Base-by-base conservation (phyloP, 768 basidiomycete genomes). In the Lactarius sanguifluus region DNA sequence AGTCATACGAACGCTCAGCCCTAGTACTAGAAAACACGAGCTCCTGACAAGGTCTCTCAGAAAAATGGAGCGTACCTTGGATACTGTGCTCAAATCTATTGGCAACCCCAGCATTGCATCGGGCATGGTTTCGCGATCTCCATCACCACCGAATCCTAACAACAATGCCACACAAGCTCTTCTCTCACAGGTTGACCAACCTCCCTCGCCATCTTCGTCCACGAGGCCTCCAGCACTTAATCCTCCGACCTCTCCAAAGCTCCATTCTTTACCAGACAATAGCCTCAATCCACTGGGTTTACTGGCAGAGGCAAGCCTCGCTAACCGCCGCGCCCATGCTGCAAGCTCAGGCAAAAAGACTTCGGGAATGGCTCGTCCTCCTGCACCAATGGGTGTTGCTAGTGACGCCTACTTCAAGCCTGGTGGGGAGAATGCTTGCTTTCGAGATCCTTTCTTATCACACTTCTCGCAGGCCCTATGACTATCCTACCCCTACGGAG, bases 21-120 rank as follows among this genome's bases (percentile, higher is more conserved):
- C 32, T 25, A 77, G 73, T 70, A 77, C 71, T 76, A 92, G 90
- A 81, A 94, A 94, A 81, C 89, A 92, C 71, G 92, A 94, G 72
- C 79, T 91, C 30, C 80, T 94, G 25, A 90, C 90, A 3, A 83
- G 87, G 69, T 93, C 91, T 3, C 79, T 96, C 59, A 85, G 88
- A 63, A 95, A 94, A 77, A 94, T 96, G 92, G 94, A 96, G 75
- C 83, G 86, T 43, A 95, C 93, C 1, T 82, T 96, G n/a, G 93
- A 96, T 76, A 94, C 92, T 16, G 94, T 97, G 40, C 81, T 97
- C 23, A 85, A 88, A 57, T 94, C 92, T 20, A 90, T 97, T 56
- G 91, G 91, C 45, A 94, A 94, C 72, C 93, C 92, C 0, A 84
- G 82, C 72, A 85, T 91, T 70, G 81, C 86, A 2, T 87, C 89